Evolutionary conservation across 2,329 filamentous ascomycete genomes (phyloP).

Genomic region (Emmonsia crescens): DNA sequence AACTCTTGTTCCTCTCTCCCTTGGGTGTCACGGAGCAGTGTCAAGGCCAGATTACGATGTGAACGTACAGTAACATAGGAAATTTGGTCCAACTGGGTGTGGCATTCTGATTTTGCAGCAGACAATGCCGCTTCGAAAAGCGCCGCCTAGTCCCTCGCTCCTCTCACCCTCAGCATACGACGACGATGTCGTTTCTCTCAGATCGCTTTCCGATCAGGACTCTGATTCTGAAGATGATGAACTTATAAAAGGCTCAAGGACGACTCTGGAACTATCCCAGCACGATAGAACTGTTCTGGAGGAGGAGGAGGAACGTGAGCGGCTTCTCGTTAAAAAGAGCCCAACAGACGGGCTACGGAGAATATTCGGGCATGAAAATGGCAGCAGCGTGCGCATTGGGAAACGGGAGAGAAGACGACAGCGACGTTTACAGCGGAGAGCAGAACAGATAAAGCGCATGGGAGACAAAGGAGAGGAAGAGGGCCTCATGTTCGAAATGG

Average conservation of each 20-base stretch:
- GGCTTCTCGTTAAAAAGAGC: slow-evolving; percentile 31
- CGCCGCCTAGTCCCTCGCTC: slow-evolving; percentile 34
- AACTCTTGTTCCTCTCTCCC: not conserved
- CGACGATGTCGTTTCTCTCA: slow-evolving; percentile 57
- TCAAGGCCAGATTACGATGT: not conserved
- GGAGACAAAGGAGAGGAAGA: slow-evolving; percentile 50
- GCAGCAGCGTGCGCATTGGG: slow-evolving; percentile 41
- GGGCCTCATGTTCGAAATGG: slow-evolving; percentile 81
- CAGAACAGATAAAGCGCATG: slow-evolving; percentile 33
- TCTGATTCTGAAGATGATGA: slow-evolving; percentile 68
- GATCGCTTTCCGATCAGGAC: slow-evolving; percentile 55
- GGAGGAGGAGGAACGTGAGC: slow-evolving; percentile 57
- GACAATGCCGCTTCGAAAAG: slow-evolving; percentile 11
- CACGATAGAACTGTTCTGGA: slow-evolving; percentile 61
- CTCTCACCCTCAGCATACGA: slow-evolving; percentile 57
- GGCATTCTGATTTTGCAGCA: not conserved
- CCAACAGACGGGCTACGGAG: slow-evolving; percentile 28
- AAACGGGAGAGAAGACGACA: slow-evolving; percentile 41
- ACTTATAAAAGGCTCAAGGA: slow-evolving; percentile 53
- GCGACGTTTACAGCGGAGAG: slow-evolving; percentile 37
- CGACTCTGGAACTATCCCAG: slow-evolving; percentile 57
- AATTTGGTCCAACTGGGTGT: not conserved
- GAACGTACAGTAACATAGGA: not conserved
- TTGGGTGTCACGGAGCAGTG: not conserved
- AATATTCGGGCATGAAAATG: slow-evolving; percentile 31